Conservation (phyloP, 2,329 filamentous ascomycete species). For the Botrytis squamosa region DNA sequence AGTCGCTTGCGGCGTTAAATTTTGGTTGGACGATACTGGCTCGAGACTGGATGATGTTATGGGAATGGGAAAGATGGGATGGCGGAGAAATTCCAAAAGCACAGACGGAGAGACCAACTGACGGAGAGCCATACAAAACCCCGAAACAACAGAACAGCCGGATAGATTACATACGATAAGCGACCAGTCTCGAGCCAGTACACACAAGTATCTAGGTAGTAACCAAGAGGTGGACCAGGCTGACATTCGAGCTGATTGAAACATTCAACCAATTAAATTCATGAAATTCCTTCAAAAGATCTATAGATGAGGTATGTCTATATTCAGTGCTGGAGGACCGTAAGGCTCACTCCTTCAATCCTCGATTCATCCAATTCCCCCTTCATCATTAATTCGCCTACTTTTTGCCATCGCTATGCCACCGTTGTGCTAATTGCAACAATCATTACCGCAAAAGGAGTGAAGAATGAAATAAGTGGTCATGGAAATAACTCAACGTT, state of each 20-base stretch:
- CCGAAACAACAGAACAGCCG: neutral
- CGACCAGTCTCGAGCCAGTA: constrained; percentile 1
- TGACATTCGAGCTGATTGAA: constrained; percentile 12
- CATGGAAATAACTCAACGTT: constrained; percentile 7
- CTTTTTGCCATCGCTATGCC: neutral
- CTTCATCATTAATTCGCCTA: neutral
- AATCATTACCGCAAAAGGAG: neutral
- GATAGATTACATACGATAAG: constrained; percentile 8
- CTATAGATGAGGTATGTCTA: neutral
- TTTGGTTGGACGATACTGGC: constrained; percentile 3
- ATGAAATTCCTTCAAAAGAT: neutral
- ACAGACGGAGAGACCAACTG: neutral
- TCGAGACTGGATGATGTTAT: neutral
- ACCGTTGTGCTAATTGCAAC: neutral
- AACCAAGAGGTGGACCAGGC: neutral
- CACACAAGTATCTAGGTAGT: neutral
- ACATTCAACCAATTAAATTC: constrained; percentile 7
- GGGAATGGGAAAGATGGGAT: neutral
- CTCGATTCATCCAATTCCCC: neutral
- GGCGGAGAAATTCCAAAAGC: neutral
- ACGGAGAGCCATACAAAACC: neutral
- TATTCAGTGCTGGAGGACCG: constrained; percentile 6
- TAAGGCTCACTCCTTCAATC: constrained; percentile 17
- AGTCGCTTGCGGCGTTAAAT: constrained; percentile 18
- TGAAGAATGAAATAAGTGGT: neutral